A percentile compares a stretch with the other conserved stretches of the same genome.
Conservation (phyloP, 164 flowering plant species). For the Annona squamosa region DNA sequence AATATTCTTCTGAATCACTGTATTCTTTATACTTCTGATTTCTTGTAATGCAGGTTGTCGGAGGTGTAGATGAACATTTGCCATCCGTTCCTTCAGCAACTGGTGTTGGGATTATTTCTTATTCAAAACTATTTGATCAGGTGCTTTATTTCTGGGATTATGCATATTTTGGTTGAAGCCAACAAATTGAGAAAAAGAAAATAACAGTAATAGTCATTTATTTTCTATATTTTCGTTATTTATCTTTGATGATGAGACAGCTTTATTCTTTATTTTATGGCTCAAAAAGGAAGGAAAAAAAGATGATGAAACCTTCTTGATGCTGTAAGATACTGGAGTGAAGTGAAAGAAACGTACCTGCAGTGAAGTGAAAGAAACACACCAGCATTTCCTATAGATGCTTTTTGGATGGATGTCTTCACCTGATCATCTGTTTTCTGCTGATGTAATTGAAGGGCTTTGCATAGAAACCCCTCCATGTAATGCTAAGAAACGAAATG, state of each 20-base stretch:
- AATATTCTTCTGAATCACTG: constrained; percentile 1
- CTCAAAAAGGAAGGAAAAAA: too few species aligned
- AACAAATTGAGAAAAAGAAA: not conserved
- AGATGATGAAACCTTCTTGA: too few species aligned
- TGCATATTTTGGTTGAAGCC: not conserved
- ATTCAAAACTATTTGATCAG: constrained; percentile 57
- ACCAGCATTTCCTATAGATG: too few species aligned
- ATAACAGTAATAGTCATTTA: not conserved
- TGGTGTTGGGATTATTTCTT: constrained; percentile 63
- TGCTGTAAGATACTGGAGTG: too few species aligned
- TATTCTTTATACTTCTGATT: not conserved
- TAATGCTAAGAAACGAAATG: not conserved
- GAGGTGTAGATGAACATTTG: constrained; percentile 65
- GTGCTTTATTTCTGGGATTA: constrained; percentile 23
- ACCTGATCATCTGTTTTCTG: not conserved
- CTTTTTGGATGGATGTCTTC: not conserved
- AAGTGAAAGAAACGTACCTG: too few species aligned
- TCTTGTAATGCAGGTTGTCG: constrained; percentile 51
- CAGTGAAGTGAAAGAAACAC: too few species aligned
- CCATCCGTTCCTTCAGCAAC: constrained; percentile 66
- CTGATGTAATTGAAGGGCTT: not conserved
- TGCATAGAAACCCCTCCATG: not conserved
- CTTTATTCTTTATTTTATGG: not conserved
- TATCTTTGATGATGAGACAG: not conserved
- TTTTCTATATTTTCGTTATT: not conserved